phyloP scores from a whole-genome alignment of 1,284 basidiomycete species.

The Meira miltonrushii region DNA sequence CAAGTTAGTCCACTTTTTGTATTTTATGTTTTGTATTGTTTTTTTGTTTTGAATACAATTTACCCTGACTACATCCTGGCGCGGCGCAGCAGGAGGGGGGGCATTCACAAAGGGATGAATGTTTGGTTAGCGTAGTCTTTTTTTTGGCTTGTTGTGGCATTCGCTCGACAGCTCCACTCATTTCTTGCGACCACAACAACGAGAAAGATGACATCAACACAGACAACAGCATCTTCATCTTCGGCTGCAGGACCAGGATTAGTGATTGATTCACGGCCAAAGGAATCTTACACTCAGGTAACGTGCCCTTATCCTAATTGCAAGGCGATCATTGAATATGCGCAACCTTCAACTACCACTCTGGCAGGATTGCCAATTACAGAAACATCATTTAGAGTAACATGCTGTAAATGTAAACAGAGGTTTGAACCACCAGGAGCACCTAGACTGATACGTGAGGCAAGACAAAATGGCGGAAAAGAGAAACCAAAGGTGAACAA shows the following conservation, averaged over 20 bases:
- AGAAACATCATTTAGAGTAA: conserved; percentile 46
- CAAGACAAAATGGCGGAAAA: conserved; percentile 26
- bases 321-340: conserved; percentile 43
- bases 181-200: no score
- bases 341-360: conserved; percentile 24
- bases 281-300: conserved; percentile 37
- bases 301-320: conserved; percentile 47
- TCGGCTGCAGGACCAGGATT: neutral
- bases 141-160: no score
- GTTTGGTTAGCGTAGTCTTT: no score
- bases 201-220: neutral
- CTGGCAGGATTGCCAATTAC: conserved; percentile 25
- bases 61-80: no score
- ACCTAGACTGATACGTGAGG: conserved; percentile 38
- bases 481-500: conserved; percentile 22
- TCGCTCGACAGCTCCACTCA: no score
- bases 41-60: no score
- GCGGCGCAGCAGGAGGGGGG: no score
- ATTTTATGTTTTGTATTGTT: no score
- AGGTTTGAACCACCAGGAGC: conserved; percentile 49
- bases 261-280: conserved; percentile 34
- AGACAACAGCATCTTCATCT: conserved; percentile 4
- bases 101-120: no score
- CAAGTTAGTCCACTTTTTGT: no score
- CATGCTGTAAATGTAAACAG: conserved; percentile 41